These are phyloP conservation scores for Fusarium sp. DNA, from an alignment of 2,329 filamentous ascomycete genomes.

Conservation along the genomic window DNA sequence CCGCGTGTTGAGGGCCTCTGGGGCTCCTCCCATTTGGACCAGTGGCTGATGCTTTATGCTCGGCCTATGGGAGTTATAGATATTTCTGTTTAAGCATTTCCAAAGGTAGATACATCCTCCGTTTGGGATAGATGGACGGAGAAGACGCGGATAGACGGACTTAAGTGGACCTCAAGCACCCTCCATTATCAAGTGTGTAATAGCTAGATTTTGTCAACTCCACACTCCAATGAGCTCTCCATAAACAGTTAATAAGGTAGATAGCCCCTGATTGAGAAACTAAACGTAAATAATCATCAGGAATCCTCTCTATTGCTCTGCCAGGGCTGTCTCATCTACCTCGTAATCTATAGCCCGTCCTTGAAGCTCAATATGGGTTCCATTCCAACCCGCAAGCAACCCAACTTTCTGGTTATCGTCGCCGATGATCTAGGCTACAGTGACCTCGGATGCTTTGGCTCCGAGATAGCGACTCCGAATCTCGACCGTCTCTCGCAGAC, in stretches of 20 bases:
- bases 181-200: not conserved
- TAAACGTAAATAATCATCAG: not conserved
- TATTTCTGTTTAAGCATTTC: not conserved
- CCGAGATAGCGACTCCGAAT: slow-evolving; percentile 67
- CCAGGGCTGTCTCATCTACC: not conserved
- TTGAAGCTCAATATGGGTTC: slow-evolving; percentile 32
- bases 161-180: not conserved
- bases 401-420: slow-evolving; percentile 45
- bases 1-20: not conserved
- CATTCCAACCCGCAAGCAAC: slow-evolving; percentile 45
- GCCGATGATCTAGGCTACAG: slow-evolving; percentile 45
- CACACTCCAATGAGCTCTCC: not conserved
- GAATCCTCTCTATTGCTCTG: not conserved
- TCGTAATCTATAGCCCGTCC: not conserved
- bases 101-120: not conserved
- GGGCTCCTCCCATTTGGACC: not conserved
- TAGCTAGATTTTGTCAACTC: not conserved
- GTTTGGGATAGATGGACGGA: not conserved
- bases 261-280: not conserved
- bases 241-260: not conserved
- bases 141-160: slow-evolving; percentile 4
- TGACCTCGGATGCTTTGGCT: slow-evolving; percentile 56
- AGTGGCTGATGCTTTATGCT: not conserved
- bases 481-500: slow-evolving; percentile 61
- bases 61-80: not conserved